Conservation (phyloP, 306 rosid species). For the Acacia crassicarpa region DNA sequence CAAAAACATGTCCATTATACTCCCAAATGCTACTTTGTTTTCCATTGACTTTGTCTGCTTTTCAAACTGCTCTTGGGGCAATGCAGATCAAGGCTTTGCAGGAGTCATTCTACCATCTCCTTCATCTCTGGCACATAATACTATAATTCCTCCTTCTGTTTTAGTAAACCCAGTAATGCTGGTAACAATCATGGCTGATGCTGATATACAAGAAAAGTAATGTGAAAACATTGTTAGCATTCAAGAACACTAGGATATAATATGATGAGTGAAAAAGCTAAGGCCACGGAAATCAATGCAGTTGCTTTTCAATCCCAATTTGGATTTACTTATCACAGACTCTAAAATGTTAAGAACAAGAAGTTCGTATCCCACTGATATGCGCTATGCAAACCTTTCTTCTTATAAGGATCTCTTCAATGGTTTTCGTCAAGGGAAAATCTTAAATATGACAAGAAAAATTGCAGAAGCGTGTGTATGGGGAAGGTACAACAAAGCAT, state of each 20-base stretch:
- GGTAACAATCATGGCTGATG: background rate
- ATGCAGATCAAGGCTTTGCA: constrained; percentile 31
- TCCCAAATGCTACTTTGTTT: constrained; percentile 60
- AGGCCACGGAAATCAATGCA: background rate
- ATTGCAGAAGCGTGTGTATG: background rate
- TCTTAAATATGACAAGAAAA: background rate
- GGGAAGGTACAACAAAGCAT: background rate
- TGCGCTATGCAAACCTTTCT: background rate
- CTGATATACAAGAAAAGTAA: background rate
- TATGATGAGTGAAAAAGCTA: background rate
- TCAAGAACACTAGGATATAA: background rate
- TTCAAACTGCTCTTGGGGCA: constrained; percentile 15
- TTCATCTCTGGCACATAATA: constrained; percentile 22
- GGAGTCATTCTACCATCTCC: constrained; percentile 34
- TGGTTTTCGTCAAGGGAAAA: too few species aligned
- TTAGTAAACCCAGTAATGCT: background rate
- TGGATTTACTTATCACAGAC: background rate
- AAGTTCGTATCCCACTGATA: background rate
- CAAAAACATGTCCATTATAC: background rate
- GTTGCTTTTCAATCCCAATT: background rate
- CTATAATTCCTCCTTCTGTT: background rate
- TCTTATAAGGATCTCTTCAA: background rate
- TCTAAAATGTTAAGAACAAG: too few species aligned
- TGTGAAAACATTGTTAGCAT: background rate
- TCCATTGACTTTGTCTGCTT: constrained; percentile 67